These are phyloP conservation scores for Plenodomus biglobosus DNA, from an alignment of 2,329 filamentous ascomycete species.

Conservation along the genomic window DNA sequence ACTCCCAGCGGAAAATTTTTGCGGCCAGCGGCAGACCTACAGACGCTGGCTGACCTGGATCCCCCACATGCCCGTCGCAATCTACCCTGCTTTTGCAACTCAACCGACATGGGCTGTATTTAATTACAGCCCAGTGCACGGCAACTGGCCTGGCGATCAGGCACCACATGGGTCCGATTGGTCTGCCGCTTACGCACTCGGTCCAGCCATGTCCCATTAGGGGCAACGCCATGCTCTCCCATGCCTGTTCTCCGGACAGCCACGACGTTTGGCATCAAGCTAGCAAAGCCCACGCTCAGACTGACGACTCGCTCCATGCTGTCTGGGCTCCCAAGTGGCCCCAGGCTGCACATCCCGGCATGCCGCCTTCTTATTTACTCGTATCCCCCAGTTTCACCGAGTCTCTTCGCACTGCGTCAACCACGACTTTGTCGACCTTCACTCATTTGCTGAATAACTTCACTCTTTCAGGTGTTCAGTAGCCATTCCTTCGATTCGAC, in stretches of 20 bases:
- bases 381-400: slow-evolving; percentile 35
- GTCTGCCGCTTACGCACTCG: slow-evolving; percentile 23
- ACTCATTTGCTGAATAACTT: slow-evolving; percentile 46
- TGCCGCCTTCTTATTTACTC: slow-evolving; percentile 43
- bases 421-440: slow-evolving; percentile 42
- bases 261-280: slow-evolving; percentile 38
- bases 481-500: slow-evolving; percentile 38
- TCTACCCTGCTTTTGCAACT: slow-evolving; percentile 35
- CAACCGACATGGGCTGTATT: slow-evolving; percentile 23
- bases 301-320: slow-evolving; percentile 40
- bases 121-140: slow-evolving; percentile 29
- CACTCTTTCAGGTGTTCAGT: slow-evolving; percentile 46
- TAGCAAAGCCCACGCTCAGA: slow-evolving; percentile 35
- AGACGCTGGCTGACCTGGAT: slow-evolving; percentile 13
- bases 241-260: slow-evolving; percentile 33
- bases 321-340: slow-evolving; percentile 32
- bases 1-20: slow-evolving; percentile 26
- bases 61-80: slow-evolving; percentile 26
- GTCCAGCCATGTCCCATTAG: slow-evolving; percentile 20
- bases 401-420: slow-evolving; percentile 35
- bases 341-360: slow-evolving; percentile 28
- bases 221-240: slow-evolving; percentile 25
- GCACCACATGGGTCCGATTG: slow-evolving; percentile 35
- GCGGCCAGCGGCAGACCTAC: slow-evolving; percentile 12
- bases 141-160: slow-evolving; percentile 35